Percentiles rank a stretch among this genome's conserved stretches.
These are phyloP conservation scores for Malus sieversii DNA, from an alignment of 306 rosid genomes.

Conservation along the genomic window DNA sequence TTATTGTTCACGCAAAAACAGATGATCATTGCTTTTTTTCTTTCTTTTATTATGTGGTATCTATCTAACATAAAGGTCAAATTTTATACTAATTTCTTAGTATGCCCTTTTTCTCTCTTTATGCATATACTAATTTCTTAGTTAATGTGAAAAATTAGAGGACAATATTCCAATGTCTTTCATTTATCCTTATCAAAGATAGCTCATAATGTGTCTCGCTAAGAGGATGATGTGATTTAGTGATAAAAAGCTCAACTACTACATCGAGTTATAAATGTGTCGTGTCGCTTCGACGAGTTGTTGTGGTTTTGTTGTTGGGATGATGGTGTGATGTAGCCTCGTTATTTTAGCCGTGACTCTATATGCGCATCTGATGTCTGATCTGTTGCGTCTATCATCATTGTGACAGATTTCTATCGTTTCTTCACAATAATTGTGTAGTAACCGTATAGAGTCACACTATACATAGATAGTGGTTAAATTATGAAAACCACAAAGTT, in stretches of 20 bases:
- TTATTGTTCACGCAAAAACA: background rate
- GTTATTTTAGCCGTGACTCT: too few species aligned
- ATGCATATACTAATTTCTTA: background rate
- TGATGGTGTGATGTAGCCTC: background rate
- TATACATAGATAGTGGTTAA: background rate
- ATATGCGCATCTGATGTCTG: background rate
- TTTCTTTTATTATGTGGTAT: background rate
- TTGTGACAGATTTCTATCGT: background rate
- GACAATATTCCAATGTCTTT: background rate
- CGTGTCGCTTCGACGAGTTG: too few species aligned
- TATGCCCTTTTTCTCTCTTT: background rate
- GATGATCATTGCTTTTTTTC: accelerated
- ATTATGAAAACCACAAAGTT: background rate
- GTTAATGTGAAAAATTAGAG: background rate
- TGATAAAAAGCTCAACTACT: background rate
- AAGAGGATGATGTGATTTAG: background rate
- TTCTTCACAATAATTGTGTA: too few species aligned
- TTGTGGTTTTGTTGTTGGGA: background rate
- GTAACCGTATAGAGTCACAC: background rate
- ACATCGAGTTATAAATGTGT: too few species aligned
- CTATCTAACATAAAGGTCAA: background rate
- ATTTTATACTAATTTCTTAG: background rate
- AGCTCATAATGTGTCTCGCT: background rate
- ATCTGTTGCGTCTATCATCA: too few species aligned
- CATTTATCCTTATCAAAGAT: background rate